Evolutionary conservation across 2,329 filamentous ascomycete genomes (phyloP).

Genomic region (Mariannaea elegans): DNA sequence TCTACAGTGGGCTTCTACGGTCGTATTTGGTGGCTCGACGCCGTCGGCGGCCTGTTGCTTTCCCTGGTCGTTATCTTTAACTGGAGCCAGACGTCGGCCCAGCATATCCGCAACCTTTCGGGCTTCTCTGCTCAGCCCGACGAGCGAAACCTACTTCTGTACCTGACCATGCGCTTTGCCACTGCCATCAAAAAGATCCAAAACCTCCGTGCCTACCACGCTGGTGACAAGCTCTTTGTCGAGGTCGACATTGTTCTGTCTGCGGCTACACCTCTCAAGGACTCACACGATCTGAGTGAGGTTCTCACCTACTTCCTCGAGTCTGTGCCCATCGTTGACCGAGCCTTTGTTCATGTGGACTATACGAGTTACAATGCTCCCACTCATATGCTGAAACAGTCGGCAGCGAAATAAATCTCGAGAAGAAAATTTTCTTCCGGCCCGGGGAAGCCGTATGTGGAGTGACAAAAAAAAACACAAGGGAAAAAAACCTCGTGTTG

Average conservation of each 20-base stretch:
- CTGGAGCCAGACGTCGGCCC: constrained; percentile 77
- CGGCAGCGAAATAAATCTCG: constrained; percentile 26
- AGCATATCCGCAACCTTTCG: constrained; percentile 83
- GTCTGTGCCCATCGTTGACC: constrained; percentile 80
- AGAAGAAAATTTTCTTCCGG: background rate
- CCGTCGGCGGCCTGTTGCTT: constrained; percentile 80
- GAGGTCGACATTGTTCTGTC: constrained; percentile 85
- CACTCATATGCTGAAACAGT: constrained; percentile 61
- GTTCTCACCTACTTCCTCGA: constrained; percentile 85
- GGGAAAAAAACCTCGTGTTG: background rate
- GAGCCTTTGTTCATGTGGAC: constrained; percentile 75
- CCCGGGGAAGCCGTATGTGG: background rate
- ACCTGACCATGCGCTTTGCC: constrained; percentile 93
- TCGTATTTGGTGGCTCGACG: constrained; percentile 85
- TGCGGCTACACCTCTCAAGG: constrained; percentile 76
- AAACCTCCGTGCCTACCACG: constrained; percentile 84
- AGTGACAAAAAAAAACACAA: background rate
- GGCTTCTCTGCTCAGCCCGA: constrained; percentile 82
- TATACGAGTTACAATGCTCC: constrained; percentile 70
- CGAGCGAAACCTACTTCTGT: constrained; percentile 85
- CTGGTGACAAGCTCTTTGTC: constrained; percentile 85
- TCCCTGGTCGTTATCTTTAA: constrained; percentile 81
- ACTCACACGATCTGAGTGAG: constrained; percentile 82
- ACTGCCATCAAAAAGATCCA: constrained; percentile 88
- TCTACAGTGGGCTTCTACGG: constrained; percentile 73